A percentile compares a stretch with the other conserved stretches of the same genome.
Conservation (phyloP, 2,329 filamentous ascomycete genomes). For the Hypoxylon sp. region DNA sequence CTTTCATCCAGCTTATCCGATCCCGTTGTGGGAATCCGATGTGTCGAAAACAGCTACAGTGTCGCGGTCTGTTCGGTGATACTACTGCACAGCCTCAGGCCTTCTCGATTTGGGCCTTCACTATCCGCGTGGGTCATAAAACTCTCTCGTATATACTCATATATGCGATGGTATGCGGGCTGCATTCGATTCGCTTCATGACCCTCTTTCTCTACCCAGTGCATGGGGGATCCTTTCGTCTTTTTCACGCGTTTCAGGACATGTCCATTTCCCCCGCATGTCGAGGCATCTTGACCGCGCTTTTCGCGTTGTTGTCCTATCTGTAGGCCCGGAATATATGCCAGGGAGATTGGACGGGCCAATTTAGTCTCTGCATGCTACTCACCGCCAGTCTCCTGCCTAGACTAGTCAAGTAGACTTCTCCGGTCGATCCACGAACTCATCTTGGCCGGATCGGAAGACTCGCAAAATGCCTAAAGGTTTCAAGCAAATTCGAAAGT, state of each 20-base stretch:
- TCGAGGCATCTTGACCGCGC: constrained; percentile 34
- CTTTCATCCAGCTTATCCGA: constrained; percentile 16
- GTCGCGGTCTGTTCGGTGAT: constrained; percentile 34
- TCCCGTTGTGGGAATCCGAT: constrained; percentile 34
- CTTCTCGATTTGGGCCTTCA: constrained; percentile 36
- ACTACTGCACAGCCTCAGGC: constrained; percentile 31
- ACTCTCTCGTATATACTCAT: constrained; percentile 19
- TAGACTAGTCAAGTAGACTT: constrained; percentile 18
- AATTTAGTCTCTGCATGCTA: constrained; percentile 30
- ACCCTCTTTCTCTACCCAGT: constrained; percentile 15
- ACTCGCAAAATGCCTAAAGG: constrained; percentile 10
- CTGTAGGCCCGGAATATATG: constrained; percentile 27
- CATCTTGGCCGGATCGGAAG: constrained; percentile 19
- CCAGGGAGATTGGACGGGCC: constrained; percentile 28
- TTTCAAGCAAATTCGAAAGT: constrained; percentile 16
- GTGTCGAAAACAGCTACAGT: constrained; percentile 26
- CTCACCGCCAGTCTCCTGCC: constrained; percentile 40
- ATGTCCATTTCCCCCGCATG: constrained; percentile 32
- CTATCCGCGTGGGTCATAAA: constrained; percentile 34
- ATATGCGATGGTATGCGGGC: constrained; percentile 34
- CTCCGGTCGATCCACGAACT: constrained; percentile 21
- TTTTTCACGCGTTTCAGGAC: constrained; percentile 31
- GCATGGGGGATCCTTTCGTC: constrained; percentile 25
- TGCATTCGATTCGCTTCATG: constrained; percentile 40
- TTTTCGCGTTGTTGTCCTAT: constrained; percentile 22